These are phyloP conservation scores for Gaeumannomyces tritici DNA, from an alignment of 2,329 filamentous ascomycete species.

Conservation along the genomic window DNA sequence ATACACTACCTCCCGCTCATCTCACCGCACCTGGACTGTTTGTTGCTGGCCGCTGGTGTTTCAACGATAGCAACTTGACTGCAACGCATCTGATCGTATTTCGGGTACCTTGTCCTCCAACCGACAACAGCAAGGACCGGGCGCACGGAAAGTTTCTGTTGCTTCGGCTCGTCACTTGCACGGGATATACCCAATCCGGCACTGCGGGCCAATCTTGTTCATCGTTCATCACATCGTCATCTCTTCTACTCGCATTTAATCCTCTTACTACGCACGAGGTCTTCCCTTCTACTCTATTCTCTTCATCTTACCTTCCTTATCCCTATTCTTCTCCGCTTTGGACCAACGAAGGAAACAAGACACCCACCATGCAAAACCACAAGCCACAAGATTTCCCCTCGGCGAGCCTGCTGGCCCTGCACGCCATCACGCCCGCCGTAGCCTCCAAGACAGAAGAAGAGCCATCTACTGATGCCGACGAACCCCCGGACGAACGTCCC, in stretches of 20 bases:
- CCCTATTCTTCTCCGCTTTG: not conserved
- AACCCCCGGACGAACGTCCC: constrained; percentile 62
- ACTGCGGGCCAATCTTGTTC: not conserved
- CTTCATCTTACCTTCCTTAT: not conserved
- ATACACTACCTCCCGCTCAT: not conserved
- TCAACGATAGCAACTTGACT: not conserved
- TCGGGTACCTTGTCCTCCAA: not conserved
- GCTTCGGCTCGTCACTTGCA: constrained; percentile 3
- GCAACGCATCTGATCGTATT: not conserved
- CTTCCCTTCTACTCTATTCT: not conserved
- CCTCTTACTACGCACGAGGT: not conserved
- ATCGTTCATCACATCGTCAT: constrained; percentile 17
- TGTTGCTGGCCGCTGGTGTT: not conserved
- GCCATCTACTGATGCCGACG: constrained; percentile 66
- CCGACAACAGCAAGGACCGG: not conserved
- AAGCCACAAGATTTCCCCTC: constrained; percentile 13
- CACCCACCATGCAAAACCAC: constrained; percentile 10
- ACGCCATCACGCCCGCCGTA: constrained; percentile 31
- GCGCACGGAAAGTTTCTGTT: not conserved
- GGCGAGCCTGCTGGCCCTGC: constrained; percentile 35
- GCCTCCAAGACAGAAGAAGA: constrained; percentile 47
- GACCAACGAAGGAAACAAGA: constrained; percentile 7
- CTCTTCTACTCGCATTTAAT: not conserved
- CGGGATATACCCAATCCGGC: constrained; percentile 1
- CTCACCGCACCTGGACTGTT: not conserved